Percentiles rank a stretch among this genome's conserved stretches.
phyloP scores from a whole-genome alignment of 768 basidiomycete genomes.

The Boletus subparvulus region DNA sequence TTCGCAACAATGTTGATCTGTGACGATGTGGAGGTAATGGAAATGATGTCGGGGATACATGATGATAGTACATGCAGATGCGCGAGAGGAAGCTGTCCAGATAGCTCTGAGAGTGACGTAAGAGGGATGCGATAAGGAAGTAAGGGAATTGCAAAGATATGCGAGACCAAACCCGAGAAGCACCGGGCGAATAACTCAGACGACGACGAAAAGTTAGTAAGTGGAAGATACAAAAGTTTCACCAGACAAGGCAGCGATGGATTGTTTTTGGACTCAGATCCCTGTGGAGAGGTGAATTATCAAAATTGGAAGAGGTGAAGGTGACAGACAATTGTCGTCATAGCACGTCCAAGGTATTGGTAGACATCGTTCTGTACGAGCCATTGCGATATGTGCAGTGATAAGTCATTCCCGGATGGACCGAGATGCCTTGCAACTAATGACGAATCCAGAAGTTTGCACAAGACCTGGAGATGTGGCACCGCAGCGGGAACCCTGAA shows the following conservation, averaged over 20 bases:
- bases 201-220: constrained; percentile 32
- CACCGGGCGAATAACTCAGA: constrained; percentile 27
- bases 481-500: constrained; percentile 49
- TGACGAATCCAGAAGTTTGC: constrained; percentile 40
- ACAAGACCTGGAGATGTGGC: constrained; percentile 52
- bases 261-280: constrained; percentile 51
- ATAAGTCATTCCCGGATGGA: constrained; percentile 30
- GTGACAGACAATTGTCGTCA: constrained; percentile 48
- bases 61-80: constrained; percentile 36
- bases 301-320: background rate
- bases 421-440: constrained; percentile 20
- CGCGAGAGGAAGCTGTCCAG: constrained; percentile 60
- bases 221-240: constrained; percentile 26
- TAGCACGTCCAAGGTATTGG: constrained; percentile 16
- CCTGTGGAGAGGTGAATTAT: constrained; percentile 38
- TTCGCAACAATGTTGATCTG: constrained; percentile 71
- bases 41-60: constrained; percentile 31
- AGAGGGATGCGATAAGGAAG: constrained; percentile 76
- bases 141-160: constrained; percentile 70
- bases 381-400: constrained; percentile 42
- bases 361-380: constrained; percentile 51
- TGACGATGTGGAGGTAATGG: constrained; percentile 29
- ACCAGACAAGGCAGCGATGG: constrained; percentile 30
- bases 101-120: constrained; percentile 59
- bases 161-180: constrained; percentile 44